Percentiles rank a stretch among this genome's conserved stretches.
Conservation (phyloP, 495 filamentous ascomycete genomes). For the Neurospora sp. region DNA sequence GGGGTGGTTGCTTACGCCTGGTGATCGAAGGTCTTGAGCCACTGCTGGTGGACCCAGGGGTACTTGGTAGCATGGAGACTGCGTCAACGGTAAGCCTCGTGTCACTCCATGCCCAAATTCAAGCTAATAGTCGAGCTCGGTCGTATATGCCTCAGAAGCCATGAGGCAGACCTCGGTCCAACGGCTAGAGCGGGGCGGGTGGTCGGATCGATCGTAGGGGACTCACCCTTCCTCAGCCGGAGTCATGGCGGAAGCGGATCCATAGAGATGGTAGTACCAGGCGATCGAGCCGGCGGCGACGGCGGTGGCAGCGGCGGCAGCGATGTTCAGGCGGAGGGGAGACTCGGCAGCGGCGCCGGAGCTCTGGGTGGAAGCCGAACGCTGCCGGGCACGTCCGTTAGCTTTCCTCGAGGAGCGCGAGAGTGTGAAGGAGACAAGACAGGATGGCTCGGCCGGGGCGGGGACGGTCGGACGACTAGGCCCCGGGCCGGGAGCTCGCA, state of each 20-base stretch:
- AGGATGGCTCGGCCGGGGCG: background rate
- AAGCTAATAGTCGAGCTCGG: background rate
- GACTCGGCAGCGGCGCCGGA: slow-evolving; percentile 47
- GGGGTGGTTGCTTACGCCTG: slow-evolving; percentile 57
- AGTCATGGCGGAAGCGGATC: slow-evolving; percentile 79
- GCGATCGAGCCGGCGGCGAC: slow-evolving; percentile 78
- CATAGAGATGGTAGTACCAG: slow-evolving; percentile 95
- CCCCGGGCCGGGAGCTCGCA: background rate
- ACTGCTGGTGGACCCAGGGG: slow-evolving; percentile 90
- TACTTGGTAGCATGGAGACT: slow-evolving; percentile 88
- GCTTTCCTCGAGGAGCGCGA: slow-evolving; percentile 6
- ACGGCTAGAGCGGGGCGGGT: background rate
- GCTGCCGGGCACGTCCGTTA: slow-evolving; percentile 37
- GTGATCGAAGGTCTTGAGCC: slow-evolving; percentile 92
- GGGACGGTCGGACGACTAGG: background rate
- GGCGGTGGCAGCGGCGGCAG: slow-evolving; percentile 71
- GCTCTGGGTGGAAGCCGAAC: slow-evolving; percentile 49
- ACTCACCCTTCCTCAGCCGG: slow-evolving; percentile 96
- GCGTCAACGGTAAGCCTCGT: slow-evolving; percentile 20
- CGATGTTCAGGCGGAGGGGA: slow-evolving; percentile 60
- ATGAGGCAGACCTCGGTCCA: slow-evolving; percentile 11
- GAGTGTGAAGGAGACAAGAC: background rate
- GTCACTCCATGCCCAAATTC: background rate
- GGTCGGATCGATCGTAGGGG: background rate
- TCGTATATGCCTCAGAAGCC: slow-evolving; percentile 25